Evolutionary conservation across 2,329 filamentous ascomycete species (phyloP), one percentile per base, ranked within the genome.

Genomic region (Emydomyces testavorans): DNA sequence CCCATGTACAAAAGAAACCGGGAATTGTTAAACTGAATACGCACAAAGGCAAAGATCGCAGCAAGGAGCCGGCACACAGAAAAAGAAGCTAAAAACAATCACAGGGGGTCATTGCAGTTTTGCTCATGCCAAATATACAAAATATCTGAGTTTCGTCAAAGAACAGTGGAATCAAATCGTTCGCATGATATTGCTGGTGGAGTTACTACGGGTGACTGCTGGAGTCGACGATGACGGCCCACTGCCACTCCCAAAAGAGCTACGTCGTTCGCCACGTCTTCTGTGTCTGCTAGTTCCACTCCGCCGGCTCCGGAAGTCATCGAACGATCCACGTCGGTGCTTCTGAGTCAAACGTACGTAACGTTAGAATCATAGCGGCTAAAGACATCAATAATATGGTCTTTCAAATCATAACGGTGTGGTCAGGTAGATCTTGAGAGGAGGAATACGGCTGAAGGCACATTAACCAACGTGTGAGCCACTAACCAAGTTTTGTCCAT

Each of bases 281-380:
- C 67, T 63, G 56, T 65, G 60, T 54, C 67, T 65, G 53, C 63
- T 64, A 20, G 36, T 41, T 46, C 64, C 62, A 58, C 63, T 65
- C 54, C 65, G 60, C 60, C 63, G 63, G 53, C 65, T 63, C 52
- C 65, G 62, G 57, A 58, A 54, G 54, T 60, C 61, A 57, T 66
- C 64, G 58, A 65, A 55, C 45, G 65, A 66, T 54, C 62, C 65
- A 58, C 64, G 65, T 57, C 65, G 66, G 59, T 65, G 66, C 65
- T 64, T 70, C 68, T 71, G 68, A 60, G 68, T 62, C 63, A 53
- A 62, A 66, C 60, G 61, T 62, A 66, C 60, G 62, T 62, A 56
- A 64, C 60, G 63, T 70, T 68, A 71, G 68, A 70, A 70, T 67
- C 63, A 68, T 60, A 60, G 62, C 64, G 62, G 64, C 66, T 70